Evolutionary conservation across 2,329 filamentous ascomycete species (phyloP), one percentile per base, ranked within the genome.

Genomic region (Epichloe scottii): DNA sequence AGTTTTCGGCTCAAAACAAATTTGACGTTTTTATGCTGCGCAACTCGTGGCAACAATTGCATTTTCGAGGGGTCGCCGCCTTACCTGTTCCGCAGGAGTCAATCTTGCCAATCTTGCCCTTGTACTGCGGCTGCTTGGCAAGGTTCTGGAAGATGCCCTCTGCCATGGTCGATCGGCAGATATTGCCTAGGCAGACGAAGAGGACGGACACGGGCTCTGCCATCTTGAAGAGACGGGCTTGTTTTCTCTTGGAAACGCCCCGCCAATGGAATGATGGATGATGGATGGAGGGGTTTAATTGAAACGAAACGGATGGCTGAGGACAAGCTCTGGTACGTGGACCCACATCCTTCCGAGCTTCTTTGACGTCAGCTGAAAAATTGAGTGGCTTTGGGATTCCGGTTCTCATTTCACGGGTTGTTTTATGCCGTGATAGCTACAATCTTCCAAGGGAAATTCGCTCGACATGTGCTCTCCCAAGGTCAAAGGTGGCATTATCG

Each of bases 131-230:
- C 58, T 84, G 78, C 57, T 78, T 74, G 40, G 77, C 77, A 40
- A 93, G 71, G 54, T 83, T 79, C 53, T 82, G 81, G 71, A 98
- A 97, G 57, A 95, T 87, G 47, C 87, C 93, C 73, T 97, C 91
- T 44, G 90, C 89, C 93, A 98, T 97, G 34, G 93, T 87, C 7
- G 89, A 95, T 54, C 79, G 76, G 66, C 89, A 98, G 63, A 97
- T 97, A 69, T 98, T 98, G 66, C 93, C 93, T 35, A 97, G 77
- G 70, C 93, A 98, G 59, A 97, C 91, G 65, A 97, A 97, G 49
- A 97, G 79, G 38, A 97, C 85, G 2, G 84, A 89, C 50, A 87
- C 58, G 39, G 67, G 65, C 54, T 70, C 68, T 6, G 68, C 53
- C 68, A 70, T 69, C 19, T 55, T 60, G 55, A 45, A 49, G 23